Base-by-base conservation (phyloP, 2,329 filamentous ascomycete species). In the Fusarium nisikadoi region DNA sequence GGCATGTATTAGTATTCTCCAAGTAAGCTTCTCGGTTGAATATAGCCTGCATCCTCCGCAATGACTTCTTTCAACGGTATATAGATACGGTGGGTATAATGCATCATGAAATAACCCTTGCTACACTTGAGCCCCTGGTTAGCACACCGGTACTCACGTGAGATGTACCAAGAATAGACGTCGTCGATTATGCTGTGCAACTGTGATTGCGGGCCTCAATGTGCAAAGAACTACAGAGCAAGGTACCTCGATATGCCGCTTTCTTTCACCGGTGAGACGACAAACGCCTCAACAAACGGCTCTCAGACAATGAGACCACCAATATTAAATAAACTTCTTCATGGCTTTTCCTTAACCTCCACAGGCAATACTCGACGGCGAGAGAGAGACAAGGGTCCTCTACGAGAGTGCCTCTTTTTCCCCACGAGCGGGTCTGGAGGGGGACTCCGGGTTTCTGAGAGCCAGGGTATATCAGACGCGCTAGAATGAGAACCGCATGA, bases 391-490 rank as follows among this genome's bases (percentile, higher is more conserved):
- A 54, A 55, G 72, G 64, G 53, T 57, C 49, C 33, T 53, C 36
- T 25, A 25, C 39, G 33, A 41, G 25, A 42, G 17, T 19, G 14
- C 23, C 43, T 64, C 59, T 65, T 41, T 41, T 56, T 29, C 36
- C 23, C 49, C 53, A 65, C 39, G 25, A 39, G 65, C 62, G 67
- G 68, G 63, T 58, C 55, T 47, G 8, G 57, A 31, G 36, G 58
- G 52, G 43, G 25, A 61, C 55, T 38, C 65, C 60, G 61, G 68
- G 72, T 63, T 65, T 60, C 69, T 74, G 62, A 60, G n/a, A 29
- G 43, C 42, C 52, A 70, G 55, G 66, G 61, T 41, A 25, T 38
- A 57, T 29, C 66, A 50, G 70, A 66, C 41, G 71, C 71, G 39
- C 64, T 47, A 52, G 49, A 46, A 68, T 59, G 73, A 41, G 71